These are phyloP conservation scores for Narthecium ossifragum DNA, from an alignment of 106 monocot species.

Conservation along the genomic window DNA sequence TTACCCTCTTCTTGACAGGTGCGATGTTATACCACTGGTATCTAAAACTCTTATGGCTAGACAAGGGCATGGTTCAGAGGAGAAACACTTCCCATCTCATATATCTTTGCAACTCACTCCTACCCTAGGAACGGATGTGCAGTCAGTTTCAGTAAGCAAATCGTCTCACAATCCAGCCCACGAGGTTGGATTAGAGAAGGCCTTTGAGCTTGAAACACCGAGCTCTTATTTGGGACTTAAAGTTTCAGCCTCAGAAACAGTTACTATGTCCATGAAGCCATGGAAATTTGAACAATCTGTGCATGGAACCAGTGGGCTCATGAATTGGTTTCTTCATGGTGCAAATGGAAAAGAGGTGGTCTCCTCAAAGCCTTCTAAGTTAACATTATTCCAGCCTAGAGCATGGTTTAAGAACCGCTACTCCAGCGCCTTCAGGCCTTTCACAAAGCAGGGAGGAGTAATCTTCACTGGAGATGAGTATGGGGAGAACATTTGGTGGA, in stretches of 20 bases:
- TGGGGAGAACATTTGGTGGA: slow-evolving; percentile 71
- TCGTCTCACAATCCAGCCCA: slow-evolving; percentile 51
- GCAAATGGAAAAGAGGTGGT: slow-evolving; percentile 59
- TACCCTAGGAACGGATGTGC: slow-evolving; percentile 29
- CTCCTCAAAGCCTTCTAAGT: slow-evolving; percentile 65
- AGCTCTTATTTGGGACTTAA: slow-evolving; percentile 34
- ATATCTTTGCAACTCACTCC: slow-evolving; percentile 61
- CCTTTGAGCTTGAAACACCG: slow-evolving; percentile 53
- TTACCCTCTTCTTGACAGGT: slow-evolving; percentile 14
- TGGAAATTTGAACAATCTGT: slow-evolving; percentile 89
- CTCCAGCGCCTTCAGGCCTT: slow-evolving; percentile 60
- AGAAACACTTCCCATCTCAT: slow-evolving; percentile 67
- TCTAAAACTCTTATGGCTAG: slow-evolving; percentile 44
- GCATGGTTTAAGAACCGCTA: slow-evolving; percentile 69
- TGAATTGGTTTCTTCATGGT: slow-evolving; percentile 77
- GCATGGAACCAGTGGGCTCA: slow-evolving; percentile 33
- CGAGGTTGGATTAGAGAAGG: slow-evolving; percentile 39
- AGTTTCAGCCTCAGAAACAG: slow-evolving; percentile 39
- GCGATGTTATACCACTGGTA: slow-evolving; percentile 40
- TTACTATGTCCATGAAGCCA: slow-evolving; percentile 52
- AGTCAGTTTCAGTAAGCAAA: slow-evolving; percentile 48
- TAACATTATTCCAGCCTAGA: slow-evolving; percentile 39
- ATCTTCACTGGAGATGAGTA: slow-evolving; percentile 83
- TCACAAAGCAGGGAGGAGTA: slow-evolving; percentile 76
- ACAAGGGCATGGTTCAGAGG: slow-evolving; percentile 45